Evolutionary conservation across 2,329 filamentous ascomycete genomes (phyloP), one percentile per base, ranked within the genome.

Genomic region (Nigrospora osmanthi): DNA sequence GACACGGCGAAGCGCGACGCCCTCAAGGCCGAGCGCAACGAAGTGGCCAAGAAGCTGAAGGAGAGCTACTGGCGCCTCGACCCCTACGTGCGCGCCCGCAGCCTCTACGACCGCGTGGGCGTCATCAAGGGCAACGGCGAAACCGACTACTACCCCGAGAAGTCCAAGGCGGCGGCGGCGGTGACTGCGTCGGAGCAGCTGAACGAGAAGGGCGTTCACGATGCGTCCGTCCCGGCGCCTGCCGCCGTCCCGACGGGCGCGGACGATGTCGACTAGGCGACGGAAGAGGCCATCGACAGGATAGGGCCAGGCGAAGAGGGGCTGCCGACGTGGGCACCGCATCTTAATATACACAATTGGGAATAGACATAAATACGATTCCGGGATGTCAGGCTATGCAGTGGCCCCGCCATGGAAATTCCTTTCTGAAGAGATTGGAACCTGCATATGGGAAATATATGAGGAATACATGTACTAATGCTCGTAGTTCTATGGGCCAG

Each of bases 11-110:
- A 75, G 48, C 66, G 67, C 37, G 68, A 67, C 19, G 62, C 69
- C 9, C 60, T 78, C 42, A 76, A 79, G 59, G 66, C 69, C 40
- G 76, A 79, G 62, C 73, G 89, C 45, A 70, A 79, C 34, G 66
- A 69, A 3, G 57, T 93, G 28, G 83, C 86, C 2, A 73, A 73
- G 42, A 67, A 77, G 50, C 60, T 97, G 54, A 75, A 75, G 49
- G 72, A 76, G 40, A 87, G 87, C 54, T 98, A 97, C 68, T 98
- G 93, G 91, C 74, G 76, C 35, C 65, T 96, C 43, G 93, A 98
- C 66, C 89, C 89, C 0, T 95, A 91, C 62, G 62, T 97, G 30
- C 75, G 93, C 35, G 88, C 90, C 12, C 76, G 84, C 57, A 86
- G 83, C n/a, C 66, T 88, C 49, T 96, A 95, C 56, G 93, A 98